Evolutionary conservation across 768 basidiomycete species (phyloP).

Genomic region (Hericium alpestre): DNA sequence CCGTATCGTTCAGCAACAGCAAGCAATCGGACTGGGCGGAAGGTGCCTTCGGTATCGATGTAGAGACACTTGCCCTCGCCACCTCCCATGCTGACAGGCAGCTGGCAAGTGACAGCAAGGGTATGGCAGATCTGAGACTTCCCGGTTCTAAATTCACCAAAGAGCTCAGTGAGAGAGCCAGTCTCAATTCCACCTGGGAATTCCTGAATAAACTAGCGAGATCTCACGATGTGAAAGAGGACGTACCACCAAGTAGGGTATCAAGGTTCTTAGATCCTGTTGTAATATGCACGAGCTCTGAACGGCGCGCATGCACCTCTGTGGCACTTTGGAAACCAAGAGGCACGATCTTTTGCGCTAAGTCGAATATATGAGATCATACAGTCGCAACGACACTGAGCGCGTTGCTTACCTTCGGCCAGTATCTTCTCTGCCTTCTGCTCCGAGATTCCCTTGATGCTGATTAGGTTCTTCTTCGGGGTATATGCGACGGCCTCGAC

Average conservation of each 20-base stretch:
- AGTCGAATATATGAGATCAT: background rate
- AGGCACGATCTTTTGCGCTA: slow-evolving; percentile 92
- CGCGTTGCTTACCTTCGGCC: slow-evolving; percentile 56
- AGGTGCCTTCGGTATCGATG: slow-evolving; percentile 98
- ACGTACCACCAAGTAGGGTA: slow-evolving; percentile 80
- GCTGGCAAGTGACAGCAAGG: slow-evolving; percentile 93
- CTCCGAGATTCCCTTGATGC: slow-evolving; percentile 95
- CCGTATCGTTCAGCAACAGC: slow-evolving; percentile 94
- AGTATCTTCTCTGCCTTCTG: slow-evolving; percentile 96
- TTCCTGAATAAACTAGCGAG: background rate
- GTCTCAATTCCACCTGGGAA: slow-evolving; percentile 86
- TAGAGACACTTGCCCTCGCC: slow-evolving; percentile 98
- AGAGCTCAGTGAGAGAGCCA: slow-evolving; percentile 94
- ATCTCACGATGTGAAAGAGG: background rate
- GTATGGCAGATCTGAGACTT: slow-evolving; percentile 98
- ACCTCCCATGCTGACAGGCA: slow-evolving; percentile 95
- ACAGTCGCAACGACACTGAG: background rate
- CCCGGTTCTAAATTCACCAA: slow-evolving; percentile 97
- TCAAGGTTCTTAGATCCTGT: slow-evolving; percentile 96
- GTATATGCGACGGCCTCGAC: slow-evolving; percentile 95
- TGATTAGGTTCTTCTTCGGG: slow-evolving; percentile 82
- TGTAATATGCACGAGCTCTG: slow-evolving; percentile 92
- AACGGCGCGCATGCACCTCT: slow-evolving; percentile 88
- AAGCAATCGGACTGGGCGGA: slow-evolving; percentile 89
- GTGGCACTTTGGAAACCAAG: slow-evolving; percentile 98